A percentile compares a stretch with the other conserved stretches of the same genome.
phyloP scores from a whole-genome alignment of 371 early-diverging fungal species.

The Mortierella sp. region DNA sequence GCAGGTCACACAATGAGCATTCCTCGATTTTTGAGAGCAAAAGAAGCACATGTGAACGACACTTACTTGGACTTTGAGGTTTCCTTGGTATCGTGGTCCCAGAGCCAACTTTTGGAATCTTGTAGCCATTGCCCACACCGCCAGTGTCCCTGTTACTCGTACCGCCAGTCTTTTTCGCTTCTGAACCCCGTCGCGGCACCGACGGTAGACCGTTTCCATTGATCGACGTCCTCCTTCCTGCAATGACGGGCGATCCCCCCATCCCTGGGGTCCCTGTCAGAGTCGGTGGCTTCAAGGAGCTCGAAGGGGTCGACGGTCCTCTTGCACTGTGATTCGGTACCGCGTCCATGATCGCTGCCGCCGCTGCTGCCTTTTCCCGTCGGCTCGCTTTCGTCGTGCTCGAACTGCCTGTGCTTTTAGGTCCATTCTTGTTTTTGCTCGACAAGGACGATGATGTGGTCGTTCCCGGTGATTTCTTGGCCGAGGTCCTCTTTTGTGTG shows the following conservation, averaged over 20 bases:
- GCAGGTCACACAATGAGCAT: not conserved
- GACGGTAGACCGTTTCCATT: conserved; percentile 24
- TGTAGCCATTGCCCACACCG: conserved; percentile 50
- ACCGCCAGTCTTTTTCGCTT: conserved; percentile 30
- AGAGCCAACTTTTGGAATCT: conserved; percentile 48
- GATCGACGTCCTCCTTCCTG: conserved; percentile 39
- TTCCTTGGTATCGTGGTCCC: conserved; percentile 33
- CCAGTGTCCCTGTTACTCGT: conserved; percentile 27
- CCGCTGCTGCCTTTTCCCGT: conserved; percentile 27
- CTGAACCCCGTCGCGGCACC: conserved; percentile 22
- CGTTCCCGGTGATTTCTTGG: conserved; percentile 34
- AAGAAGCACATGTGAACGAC: not conserved
- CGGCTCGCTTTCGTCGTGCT: conserved; percentile 8
- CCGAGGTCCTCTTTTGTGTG: conserved; percentile 33
- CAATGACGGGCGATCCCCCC: conserved; percentile 21
- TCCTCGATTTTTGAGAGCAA: not conserved
- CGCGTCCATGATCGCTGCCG: conserved; percentile 33
- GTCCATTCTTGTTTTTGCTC: conserved; percentile 18
- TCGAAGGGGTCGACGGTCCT: conserved; percentile 28
- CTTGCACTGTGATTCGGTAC: conserved; percentile 39
- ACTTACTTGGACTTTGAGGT: conserved; percentile 48
- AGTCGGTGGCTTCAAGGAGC: conserved; percentile 13
- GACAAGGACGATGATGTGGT: conserved; percentile 5
- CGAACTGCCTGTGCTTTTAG: not conserved
- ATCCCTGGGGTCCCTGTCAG: conserved; percentile 27